Conservation (phyloP, 306 rosid species). For the Casuarina equisetifolia region DNA sequence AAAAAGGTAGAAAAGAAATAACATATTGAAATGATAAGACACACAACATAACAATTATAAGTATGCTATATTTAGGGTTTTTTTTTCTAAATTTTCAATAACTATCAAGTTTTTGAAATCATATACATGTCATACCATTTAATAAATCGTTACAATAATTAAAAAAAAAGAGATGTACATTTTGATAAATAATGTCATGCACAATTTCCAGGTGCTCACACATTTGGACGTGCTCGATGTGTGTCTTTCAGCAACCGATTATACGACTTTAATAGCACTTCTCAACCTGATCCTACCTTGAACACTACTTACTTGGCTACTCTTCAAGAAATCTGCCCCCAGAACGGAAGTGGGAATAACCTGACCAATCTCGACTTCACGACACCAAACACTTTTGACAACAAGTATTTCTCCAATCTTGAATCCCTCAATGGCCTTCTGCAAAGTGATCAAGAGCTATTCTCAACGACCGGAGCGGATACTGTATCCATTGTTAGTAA, state of each 20-base stretch:
- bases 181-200: background rate
- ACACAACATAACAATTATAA: no score
- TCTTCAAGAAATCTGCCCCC: conserved; percentile 20
- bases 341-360: background rate
- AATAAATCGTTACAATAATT: background rate
- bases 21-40: no score
- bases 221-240: conserved; percentile 28
- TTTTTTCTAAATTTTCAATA: no score
- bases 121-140: no score
- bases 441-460: no score
- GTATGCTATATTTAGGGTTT: background rate
- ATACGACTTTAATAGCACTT: background rate
- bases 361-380: conserved; percentile 14
- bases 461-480: conserved; percentile 7
- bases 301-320: conserved; percentile 14
- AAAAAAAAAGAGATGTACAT: background rate
- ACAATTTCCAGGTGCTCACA: conserved; percentile 28
- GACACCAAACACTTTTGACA: conserved; percentile 16
- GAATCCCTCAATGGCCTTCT: no score
- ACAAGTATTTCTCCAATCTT: no score
- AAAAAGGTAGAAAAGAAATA: no score
- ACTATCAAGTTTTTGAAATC: no score
- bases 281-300: conserved; percentile 15
- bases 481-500: conserved; percentile 12
- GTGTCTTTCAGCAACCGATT: background rate